Percentiles rank a stretch among this genome's conserved stretches.
These are phyloP conservation scores for Pythium folliculosum DNA, from an alignment of 352 stramenopile genomes.

Conservation along the genomic window DNA sequence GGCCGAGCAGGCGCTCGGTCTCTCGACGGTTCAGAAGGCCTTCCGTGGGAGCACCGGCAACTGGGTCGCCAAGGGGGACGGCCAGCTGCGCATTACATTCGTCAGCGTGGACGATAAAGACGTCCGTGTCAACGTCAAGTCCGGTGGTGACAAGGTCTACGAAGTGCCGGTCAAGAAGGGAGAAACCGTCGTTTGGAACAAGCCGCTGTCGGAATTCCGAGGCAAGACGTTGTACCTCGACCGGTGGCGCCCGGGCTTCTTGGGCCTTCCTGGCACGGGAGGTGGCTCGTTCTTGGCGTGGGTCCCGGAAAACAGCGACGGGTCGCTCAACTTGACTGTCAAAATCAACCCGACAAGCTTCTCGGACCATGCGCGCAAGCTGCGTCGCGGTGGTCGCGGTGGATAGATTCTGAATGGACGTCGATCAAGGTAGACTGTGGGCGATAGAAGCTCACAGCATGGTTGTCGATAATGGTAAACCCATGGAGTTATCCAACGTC, in stretches of 20 bases:
- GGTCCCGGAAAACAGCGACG: conserved; percentile 40
- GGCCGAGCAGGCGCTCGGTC: conserved; percentile 42
- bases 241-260: conserved; percentile 62
- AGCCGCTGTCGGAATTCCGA: conserved; percentile 34
- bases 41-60: conserved; percentile 42
- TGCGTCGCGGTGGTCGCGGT: no score
- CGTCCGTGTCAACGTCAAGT: conserved; percentile 56
- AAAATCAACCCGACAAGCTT: conserved; percentile 39
- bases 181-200: conserved; percentile 41
- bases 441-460: no score
- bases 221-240: conserved; percentile 77
- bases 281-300: conserved; percentile 66
- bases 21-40: conserved; percentile 40
- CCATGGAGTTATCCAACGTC: neutral
- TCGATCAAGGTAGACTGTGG: no score
- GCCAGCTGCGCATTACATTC: conserved; percentile 43
- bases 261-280: conserved; percentile 53
- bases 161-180: conserved; percentile 44
- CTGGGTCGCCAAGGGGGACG: conserved; percentile 48
- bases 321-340: conserved; percentile 47
- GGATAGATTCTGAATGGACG: no score
- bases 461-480: neutral
- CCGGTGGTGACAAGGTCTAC: conserved; percentile 43
- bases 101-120: conserved; percentile 45
- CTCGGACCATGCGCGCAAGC: conserved; percentile 1